Conservation (phyloP, 1,139 yeast genomes). For the Blastobotrys ciferrii region DNA sequence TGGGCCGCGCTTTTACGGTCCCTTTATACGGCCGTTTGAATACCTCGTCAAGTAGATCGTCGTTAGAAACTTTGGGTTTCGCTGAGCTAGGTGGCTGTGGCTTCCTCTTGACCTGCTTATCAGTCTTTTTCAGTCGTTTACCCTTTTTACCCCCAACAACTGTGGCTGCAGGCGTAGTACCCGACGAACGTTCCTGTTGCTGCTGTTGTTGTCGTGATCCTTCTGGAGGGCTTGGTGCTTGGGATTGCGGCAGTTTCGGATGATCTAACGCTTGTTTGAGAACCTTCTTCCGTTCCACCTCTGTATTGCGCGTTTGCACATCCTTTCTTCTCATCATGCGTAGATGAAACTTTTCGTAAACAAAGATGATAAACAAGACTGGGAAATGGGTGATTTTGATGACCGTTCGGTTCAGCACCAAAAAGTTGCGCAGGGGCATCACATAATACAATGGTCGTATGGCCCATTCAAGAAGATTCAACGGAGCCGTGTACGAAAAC, state of each 20-base stretch:
- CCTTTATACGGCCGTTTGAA: constrained; percentile 34
- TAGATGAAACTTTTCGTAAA: constrained; percentile 35
- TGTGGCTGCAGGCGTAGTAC: background rate
- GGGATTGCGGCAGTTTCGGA: background rate
- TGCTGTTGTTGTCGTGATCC: too few relatives aligned
- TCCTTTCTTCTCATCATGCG: constrained; percentile 20
- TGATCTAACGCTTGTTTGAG: constrained; percentile 10
- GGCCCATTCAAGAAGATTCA: constrained; percentile 37
- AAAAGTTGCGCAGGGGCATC: constrained; percentile 35
- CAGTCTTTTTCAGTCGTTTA: constrained; percentile 10
- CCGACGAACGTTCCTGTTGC: constrained; percentile 4
- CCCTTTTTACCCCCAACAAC: too few relatives aligned
- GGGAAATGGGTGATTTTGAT: constrained; percentile 42
- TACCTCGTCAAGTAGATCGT: constrained; percentile 33
- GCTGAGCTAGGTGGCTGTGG: background rate
- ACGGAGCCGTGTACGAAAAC: constrained; percentile 42
- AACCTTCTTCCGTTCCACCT: constrained; percentile 17
- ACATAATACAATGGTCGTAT: constrained; percentile 36
- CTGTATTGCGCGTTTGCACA: constrained; percentile 18
- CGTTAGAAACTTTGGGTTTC: constrained; percentile 28
- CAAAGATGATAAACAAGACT: constrained; percentile 35
- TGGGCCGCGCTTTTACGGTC: constrained; percentile 22
- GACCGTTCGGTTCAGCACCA: constrained; percentile 36
- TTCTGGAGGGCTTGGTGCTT: background rate
- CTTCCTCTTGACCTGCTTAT: too few relatives aligned